phyloP scores from a whole-genome alignment of 768 basidiomycete species.

The Jaapia argillacea region DNA sequence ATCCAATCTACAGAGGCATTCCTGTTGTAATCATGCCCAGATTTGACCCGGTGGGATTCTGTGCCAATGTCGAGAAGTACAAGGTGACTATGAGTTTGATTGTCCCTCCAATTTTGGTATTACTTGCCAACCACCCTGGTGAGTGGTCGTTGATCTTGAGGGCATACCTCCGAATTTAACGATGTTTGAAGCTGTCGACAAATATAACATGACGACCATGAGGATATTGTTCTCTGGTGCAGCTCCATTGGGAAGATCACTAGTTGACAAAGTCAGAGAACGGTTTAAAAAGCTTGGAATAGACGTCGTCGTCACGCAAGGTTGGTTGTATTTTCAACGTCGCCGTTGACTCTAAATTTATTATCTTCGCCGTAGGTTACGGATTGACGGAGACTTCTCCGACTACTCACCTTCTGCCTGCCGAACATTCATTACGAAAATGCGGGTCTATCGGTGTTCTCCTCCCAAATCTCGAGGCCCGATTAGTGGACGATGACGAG shows the following conservation, averaged over 20 bases:
- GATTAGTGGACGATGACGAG: slow-evolving; percentile 56
- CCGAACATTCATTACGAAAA: slow-evolving; percentile 32
- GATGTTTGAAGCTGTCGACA: slow-evolving; percentile 36
- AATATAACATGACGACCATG: slow-evolving; percentile 59
- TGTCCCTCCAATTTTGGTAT: slow-evolving; percentile 81
- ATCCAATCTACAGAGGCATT: slow-evolving; percentile 39
- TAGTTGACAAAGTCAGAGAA: slow-evolving; percentile 38
- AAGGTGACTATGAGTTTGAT: slow-evolving; percentile 46
- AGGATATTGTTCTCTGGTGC: slow-evolving; percentile 60
- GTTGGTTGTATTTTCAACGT: slow-evolving; percentile 20
- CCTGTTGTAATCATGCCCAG: slow-evolving; percentile 50
- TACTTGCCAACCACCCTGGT: slow-evolving; percentile 62
- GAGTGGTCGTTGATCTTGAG: slow-evolving; percentile 14
- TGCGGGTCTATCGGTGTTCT: slow-evolving; percentile 61
- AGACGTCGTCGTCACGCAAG: slow-evolving; percentile 37
- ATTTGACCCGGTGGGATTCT: slow-evolving; percentile 66
- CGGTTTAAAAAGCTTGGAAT: slow-evolving; percentile 32
- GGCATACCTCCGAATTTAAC: too few species aligned
- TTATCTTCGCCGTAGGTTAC: slow-evolving; percentile 35
- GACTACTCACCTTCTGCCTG: slow-evolving; percentile 46
- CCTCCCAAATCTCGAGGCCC: slow-evolving; percentile 67
- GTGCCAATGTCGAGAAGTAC: slow-evolving; percentile 55
- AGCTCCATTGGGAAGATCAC: slow-evolving; percentile 63
- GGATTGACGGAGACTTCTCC: slow-evolving; percentile 83
- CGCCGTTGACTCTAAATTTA: slow-evolving; percentile 3